Evolutionary conservation across 768 basidiomycete genomes (phyloP), one percentile per base, ranked within the genome.

Genomic region (Termitomyces sp.): DNA sequence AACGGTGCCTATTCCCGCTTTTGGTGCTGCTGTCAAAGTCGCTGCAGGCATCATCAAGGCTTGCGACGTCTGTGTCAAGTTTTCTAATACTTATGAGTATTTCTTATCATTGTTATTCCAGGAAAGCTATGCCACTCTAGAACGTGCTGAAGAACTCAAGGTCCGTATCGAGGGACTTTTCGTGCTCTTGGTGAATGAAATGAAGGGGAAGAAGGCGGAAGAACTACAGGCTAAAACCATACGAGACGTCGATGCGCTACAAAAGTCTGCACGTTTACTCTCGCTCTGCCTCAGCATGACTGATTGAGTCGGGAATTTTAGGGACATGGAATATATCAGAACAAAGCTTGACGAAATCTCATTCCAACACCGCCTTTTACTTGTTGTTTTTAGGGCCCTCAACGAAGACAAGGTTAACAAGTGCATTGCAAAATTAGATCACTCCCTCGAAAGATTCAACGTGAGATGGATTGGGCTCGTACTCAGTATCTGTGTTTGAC

Each of bases 371-470:
- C 32, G 33, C 12, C 5, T 63, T 9, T 7, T 51, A 5, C 38
- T 63, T 9, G 22, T 63, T 15, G 7, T 60, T 0, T 60, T 59
- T 44, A 51, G 44, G 52, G 15, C 33, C 22, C 40, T 60, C 40
- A 59, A 63, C 36, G 63, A 63, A 24, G 55, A 57, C n/a, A 59
- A 63, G 22, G 49, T 63, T 33, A 54, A 35, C 22, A 61, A 57
- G 28, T 60, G 59, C 38, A 36, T 60, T 15, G 51, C 36, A n/a
- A 48, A 45, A 15, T 11, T 64, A 22, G 39, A 64, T 8, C 45
- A 22, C 33, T 15, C 57, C 7, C 22, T 64, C 11, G 59, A 60
- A 51, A 42, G 38, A 12, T 64, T 64, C 45, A 46, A 58, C 22
- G 63, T 64, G 24, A 58, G 42, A 9, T 20, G 9, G 28, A 33